These are phyloP conservation scores for Neonectria faginata DNA, from an alignment of 2,329 filamentous ascomycete species.

Conservation along the genomic window DNA sequence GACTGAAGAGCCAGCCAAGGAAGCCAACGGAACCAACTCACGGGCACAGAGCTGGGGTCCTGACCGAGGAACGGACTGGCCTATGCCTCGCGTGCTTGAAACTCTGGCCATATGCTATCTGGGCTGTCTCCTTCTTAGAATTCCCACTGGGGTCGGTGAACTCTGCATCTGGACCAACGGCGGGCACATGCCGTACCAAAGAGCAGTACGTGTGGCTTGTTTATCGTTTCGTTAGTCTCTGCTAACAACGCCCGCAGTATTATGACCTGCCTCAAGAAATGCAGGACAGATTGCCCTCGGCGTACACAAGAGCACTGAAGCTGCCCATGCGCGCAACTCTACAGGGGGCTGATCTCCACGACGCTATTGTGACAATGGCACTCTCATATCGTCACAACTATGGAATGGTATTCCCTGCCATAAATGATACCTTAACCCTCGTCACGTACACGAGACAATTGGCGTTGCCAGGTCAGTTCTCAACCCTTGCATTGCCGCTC, in stretches of 20 bases:
- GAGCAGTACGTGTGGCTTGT: slow-evolving; percentile 64
- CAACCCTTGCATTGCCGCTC: not conserved
- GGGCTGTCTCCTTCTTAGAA: slow-evolving; percentile 77
- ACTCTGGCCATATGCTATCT: slow-evolving; percentile 84
- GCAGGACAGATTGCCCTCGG: slow-evolving; percentile 71
- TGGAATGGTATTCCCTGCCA: slow-evolving; percentile 75
- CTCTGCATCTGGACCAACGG: slow-evolving; percentile 75
- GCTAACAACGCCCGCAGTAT: slow-evolving; percentile 54
- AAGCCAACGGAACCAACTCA: slow-evolving; percentile 18
- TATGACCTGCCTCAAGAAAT: slow-evolving; percentile 72
- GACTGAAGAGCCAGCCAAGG: slow-evolving; percentile 24
- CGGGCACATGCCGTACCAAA: slow-evolving; percentile 78
- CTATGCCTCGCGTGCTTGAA: slow-evolving; percentile 77
- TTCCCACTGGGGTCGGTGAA: slow-evolving; percentile 82
- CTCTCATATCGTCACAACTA: slow-evolving; percentile 75
- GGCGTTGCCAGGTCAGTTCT: slow-evolving; percentile 74
- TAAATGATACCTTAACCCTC: slow-evolving; percentile 77
- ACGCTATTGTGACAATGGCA: slow-evolving; percentile 70
- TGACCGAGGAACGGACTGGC: slow-evolving; percentile 61
- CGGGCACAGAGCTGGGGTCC: slow-evolving; percentile 59
- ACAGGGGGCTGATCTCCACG: slow-evolving; percentile 71
- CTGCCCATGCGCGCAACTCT: slow-evolving; percentile 56
- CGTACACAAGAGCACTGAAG: slow-evolving; percentile 71
- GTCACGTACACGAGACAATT: slow-evolving; percentile 78
- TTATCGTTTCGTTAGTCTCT: not conserved